Conservation (phyloP, 2,329 filamentous ascomycete species). For the Delphinella strobiligena region DNA sequence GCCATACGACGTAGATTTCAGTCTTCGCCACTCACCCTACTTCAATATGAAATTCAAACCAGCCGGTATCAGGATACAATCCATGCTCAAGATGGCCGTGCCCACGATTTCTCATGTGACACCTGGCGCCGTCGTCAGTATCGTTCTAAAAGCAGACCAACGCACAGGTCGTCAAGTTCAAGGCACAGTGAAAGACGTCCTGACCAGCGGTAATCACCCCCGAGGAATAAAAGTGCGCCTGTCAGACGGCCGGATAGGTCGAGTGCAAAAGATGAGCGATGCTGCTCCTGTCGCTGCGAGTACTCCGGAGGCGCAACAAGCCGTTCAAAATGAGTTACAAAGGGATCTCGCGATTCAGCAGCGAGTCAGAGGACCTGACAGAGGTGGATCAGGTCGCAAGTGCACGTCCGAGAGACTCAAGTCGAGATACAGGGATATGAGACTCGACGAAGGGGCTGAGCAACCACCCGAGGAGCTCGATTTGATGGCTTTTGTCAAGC, state of each 20-base stretch:
- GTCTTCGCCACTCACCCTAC: background rate
- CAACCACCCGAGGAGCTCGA: slow-evolving; percentile 31
- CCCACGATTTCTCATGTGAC: slow-evolving; percentile 35
- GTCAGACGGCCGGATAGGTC: slow-evolving; percentile 56
- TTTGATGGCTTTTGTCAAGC: slow-evolving; percentile 40
- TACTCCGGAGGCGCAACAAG: background rate
- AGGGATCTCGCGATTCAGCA: background rate
- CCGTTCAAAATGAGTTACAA: background rate
- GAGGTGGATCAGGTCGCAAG: background rate
- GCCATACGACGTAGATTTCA: too few relatives aligned
- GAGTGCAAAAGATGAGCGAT: slow-evolving; percentile 52
- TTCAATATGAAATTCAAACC: background rate
- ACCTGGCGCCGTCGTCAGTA: slow-evolving; percentile 54
- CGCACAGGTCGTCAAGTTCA: slow-evolving; percentile 58
- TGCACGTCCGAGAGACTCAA: slow-evolving; percentile 2
- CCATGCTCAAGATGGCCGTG: slow-evolving; percentile 11
- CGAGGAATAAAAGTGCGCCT: slow-evolving; percentile 70
- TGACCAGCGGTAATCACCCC: slow-evolving; percentile 64
- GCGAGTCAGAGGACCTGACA: background rate
- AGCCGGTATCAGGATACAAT: background rate
- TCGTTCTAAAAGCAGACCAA: slow-evolving; percentile 67
- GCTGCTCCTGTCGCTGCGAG: slow-evolving; percentile 1
- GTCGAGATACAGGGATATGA: slow-evolving; percentile 9
- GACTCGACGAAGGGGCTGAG: slow-evolving; percentile 17
- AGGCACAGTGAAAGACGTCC: slow-evolving; percentile 53